phyloP scores from a whole-genome alignment of 345 rosid species.

The Microthlaspi erraticum region DNA sequence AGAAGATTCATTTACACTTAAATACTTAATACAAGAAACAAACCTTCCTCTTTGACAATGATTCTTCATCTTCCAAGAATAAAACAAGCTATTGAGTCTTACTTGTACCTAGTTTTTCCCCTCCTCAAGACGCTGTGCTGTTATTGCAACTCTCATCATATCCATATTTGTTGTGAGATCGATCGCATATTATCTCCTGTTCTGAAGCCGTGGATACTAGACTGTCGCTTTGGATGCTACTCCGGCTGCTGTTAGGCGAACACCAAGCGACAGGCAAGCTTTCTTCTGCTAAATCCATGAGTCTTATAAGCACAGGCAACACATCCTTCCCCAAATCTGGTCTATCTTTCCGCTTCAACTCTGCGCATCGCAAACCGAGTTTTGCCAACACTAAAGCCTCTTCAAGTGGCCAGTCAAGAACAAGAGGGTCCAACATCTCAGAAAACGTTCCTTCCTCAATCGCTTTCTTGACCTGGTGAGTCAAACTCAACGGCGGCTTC shows the following conservation, averaged over 20 bases:
- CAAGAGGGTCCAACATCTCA: constrained; percentile 35
- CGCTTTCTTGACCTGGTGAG: constrained; percentile 20
- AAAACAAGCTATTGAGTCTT: not conserved
- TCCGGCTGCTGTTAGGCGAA: not conserved
- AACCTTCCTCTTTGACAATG: not conserved
- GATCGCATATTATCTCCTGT: constrained; percentile 33
- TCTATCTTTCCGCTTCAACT: constrained; percentile 35
- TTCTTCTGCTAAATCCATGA: constrained; percentile 33
- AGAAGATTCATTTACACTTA: not conserved
- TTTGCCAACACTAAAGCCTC: constrained; percentile 37
- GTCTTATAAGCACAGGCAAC: constrained; percentile 38
- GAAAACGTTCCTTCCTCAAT: constrained; percentile 30
- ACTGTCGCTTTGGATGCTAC: not conserved
- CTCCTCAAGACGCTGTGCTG: not conserved
- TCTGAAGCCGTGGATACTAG: not conserved
- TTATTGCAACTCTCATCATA: constrained; percentile 16
- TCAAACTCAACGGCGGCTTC: constrained; percentile 41
- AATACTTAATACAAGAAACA: not conserved
- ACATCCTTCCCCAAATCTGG: constrained; percentile 36
- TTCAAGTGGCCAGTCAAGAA: constrained; percentile 44
- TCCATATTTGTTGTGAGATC: not conserved
- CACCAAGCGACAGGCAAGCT: not conserved
- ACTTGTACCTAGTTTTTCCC: not conserved
- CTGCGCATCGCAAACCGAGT: constrained; percentile 34
- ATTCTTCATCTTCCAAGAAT: not conserved